phyloP scores from a whole-genome alignment of 345 rosid genomes.

The Syzygium oleosum region DNA sequence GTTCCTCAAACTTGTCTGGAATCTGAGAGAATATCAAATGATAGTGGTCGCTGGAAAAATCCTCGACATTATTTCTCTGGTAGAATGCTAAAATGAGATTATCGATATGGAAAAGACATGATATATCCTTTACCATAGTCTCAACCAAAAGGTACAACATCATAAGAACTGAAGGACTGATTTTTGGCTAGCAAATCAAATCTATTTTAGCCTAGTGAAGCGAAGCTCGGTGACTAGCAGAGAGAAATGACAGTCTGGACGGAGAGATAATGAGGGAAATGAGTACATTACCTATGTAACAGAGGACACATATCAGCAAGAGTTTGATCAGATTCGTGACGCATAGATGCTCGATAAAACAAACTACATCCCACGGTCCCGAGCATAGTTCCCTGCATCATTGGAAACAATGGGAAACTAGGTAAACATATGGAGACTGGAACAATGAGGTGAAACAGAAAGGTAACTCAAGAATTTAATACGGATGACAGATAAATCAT shows the following conservation, averaged over 20 bases:
- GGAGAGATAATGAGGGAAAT: neutral
- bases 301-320: constrained; percentile 43
- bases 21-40: neutral
- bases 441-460: neutral
- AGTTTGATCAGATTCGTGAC: constrained; percentile 52
- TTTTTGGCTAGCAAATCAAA: too few species aligned
- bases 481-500: neutral
- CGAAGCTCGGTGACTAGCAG: neutral
- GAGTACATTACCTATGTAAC: constrained; percentile 38
- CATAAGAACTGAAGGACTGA: neutral
- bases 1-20: neutral
- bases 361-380: constrained; percentile 62
- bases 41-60: neutral
- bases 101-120: neutral
- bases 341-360: constrained; percentile 75
- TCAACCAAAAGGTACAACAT: neutral
- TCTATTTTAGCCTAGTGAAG: neutral
- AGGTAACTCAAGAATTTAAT: neutral
- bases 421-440: neutral
- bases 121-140: neutral
- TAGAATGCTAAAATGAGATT: neutral
- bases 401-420: neutral
- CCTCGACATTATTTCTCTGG: neutral
- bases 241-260: neutral
- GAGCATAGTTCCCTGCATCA: constrained; percentile 51